phyloP scores from a whole-genome alignment of 2,329 filamentous ascomycete species.

The Zalaria sp. region DNA sequence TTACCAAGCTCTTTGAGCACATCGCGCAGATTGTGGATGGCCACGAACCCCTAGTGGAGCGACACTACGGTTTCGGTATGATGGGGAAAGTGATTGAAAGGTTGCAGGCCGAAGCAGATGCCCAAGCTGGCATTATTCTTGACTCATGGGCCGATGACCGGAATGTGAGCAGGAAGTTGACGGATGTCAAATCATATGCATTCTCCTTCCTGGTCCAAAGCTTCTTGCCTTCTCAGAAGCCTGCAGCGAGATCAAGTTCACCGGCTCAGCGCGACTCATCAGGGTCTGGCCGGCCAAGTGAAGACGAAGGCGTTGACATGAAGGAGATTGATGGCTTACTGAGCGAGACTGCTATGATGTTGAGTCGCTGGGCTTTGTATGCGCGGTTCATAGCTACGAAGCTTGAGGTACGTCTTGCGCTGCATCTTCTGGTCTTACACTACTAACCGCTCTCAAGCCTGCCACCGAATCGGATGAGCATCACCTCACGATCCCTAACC shows the following conservation, averaged over 20 bases:
- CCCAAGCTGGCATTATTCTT: constrained; percentile 88
- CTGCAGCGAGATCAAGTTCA: constrained; percentile 52
- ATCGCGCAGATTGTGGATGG: constrained; percentile 93
- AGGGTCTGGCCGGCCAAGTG: constrained; percentile 46
- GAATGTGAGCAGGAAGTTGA: constrained; percentile 69
- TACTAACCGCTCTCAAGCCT: constrained; percentile 1
- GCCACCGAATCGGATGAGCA: constrained; percentile 1
- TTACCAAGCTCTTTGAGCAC: constrained; percentile 91
- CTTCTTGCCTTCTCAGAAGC: constrained; percentile 61
- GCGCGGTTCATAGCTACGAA: constrained; percentile 78
- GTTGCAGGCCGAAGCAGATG: constrained; percentile 85
- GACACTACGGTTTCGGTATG: constrained; percentile 82
- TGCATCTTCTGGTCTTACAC: not conserved
- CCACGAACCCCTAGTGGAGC: constrained; percentile 79
- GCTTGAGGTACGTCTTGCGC: constrained; percentile 41
- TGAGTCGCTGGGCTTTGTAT: constrained; percentile 86
- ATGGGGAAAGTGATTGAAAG: constrained; percentile 92
- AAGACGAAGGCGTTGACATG: constrained; percentile 92
- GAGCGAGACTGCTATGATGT: constrained; percentile 81
- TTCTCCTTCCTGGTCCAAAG: constrained; percentile 96
- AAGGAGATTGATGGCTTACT: constrained; percentile 84
- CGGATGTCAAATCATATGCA: constrained; percentile 92
- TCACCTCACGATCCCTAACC: constrained; percentile 53
- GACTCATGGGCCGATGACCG: constrained; percentile 93
- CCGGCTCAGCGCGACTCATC: constrained; percentile 42